Conservation (phyloP, 2,329 filamentous ascomycete species). For the Colletotrichum cereale region DNA sequence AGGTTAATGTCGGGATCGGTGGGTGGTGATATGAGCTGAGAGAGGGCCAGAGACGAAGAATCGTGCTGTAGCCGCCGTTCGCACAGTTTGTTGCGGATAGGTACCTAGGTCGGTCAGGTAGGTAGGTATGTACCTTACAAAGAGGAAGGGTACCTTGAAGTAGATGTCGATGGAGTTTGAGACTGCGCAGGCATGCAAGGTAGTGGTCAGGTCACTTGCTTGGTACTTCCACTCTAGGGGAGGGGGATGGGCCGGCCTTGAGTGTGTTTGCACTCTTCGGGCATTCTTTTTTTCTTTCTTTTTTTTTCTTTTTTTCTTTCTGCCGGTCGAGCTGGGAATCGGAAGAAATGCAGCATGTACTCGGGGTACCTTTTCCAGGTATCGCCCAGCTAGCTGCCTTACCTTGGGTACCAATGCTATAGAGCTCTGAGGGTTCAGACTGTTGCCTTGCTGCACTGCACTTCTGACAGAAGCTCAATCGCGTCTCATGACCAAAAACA, state of each 20-base stretch:
- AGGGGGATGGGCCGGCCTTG: not conserved
- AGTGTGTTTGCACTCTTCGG: not conserved
- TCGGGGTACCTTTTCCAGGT: not conserved
- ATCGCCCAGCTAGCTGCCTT: not conserved
- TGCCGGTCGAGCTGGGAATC: not conserved
- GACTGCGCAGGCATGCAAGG: not conserved
- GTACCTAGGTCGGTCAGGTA: not conserved
- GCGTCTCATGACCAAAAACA: not conserved
- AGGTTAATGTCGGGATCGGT: not conserved
- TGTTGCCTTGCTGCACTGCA: not conserved
- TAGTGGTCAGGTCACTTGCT: not conserved
- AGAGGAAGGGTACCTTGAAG: constrained; percentile 10
- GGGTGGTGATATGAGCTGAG: not conserved
- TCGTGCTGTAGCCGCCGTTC: constrained; percentile 12
- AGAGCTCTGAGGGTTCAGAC: not conserved
- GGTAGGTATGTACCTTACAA: not conserved
- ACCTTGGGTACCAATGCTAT: not conserved
- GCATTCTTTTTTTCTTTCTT: not conserved
- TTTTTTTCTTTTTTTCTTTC: not conserved
- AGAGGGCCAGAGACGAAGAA: not conserved
- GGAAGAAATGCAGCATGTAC: not conserved
- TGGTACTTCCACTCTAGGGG: not conserved
- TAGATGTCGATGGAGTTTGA: constrained; percentile 2
- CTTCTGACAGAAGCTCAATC: not conserved
- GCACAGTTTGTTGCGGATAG: constrained; percentile 18